phyloP scores from a whole-genome alignment of 805 yeast genomes.

The Saturnispora silvae region DNA sequence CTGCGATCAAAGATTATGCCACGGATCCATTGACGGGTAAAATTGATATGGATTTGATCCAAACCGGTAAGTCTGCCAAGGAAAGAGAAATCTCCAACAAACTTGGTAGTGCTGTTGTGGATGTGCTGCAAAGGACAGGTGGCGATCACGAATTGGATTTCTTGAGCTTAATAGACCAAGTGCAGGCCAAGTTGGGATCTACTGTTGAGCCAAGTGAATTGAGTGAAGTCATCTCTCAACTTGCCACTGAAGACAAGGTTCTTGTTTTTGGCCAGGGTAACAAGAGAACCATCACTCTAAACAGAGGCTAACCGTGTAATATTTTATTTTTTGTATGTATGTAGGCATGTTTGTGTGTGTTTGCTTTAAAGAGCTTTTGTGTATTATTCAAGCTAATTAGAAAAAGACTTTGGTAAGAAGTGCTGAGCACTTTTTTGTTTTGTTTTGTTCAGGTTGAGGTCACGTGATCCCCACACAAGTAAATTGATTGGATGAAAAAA shows the following conservation, averaged over 20 bases:
- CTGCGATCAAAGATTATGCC: conserved; percentile 96
- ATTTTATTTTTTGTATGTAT: background rate
- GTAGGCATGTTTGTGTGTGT: background rate
- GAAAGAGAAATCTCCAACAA: conserved; percentile 74
- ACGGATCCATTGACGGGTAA: conserved; percentile 96
- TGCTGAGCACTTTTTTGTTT: background rate
- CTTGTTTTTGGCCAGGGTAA: conserved; percentile 63
- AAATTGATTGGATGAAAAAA: too few relatives aligned
- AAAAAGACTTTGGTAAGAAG: too few relatives aligned
- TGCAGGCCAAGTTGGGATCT: conserved; percentile 56
- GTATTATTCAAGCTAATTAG: too few relatives aligned
- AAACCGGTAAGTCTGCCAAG: conserved; percentile 87
- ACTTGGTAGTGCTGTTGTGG: conserved; percentile 49
- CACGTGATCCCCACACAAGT: too few relatives aligned
- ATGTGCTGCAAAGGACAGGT: conserved; percentile 32
- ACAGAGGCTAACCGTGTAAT: conserved; percentile 6
- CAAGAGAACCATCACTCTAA: conserved; percentile 44
- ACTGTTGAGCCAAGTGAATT: conserved; percentile 64
- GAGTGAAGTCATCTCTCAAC: conserved; percentile 52
- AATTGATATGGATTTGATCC: conserved; percentile 94
- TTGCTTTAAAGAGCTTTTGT: too few relatives aligned
- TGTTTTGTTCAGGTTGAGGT: too few relatives aligned
- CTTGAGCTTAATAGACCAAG: conserved; percentile 43
- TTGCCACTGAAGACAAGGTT: conserved; percentile 63
- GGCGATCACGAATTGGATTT: conserved; percentile 37